These are phyloP conservation scores for Schizothecium vesticola DNA, from an alignment of 495 filamentous ascomycete species.

Conservation along the genomic window DNA sequence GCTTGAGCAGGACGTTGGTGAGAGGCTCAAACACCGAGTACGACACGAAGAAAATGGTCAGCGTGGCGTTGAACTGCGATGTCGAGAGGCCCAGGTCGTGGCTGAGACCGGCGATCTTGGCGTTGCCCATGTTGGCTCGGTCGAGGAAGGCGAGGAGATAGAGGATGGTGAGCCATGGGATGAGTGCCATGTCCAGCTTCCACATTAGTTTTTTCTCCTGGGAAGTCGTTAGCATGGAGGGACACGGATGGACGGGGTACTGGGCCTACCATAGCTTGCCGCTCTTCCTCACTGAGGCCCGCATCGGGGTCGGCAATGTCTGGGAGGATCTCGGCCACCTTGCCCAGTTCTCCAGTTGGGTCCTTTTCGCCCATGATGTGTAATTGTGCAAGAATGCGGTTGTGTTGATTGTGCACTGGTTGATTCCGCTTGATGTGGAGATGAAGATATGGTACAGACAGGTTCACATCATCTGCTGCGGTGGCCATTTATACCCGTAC, in stretches of 20 bases:
- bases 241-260: neutral
- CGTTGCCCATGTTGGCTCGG: conserved; percentile 81
- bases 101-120: conserved; percentile 61
- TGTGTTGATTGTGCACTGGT: neutral
- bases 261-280: neutral
- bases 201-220: conserved; percentile 48
- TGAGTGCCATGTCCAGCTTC: conserved; percentile 64
- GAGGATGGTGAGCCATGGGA: conserved; percentile 79
- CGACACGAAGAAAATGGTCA: conserved; percentile 88
- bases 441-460: neutral
- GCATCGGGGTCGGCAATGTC: neutral
- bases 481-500: neutral
- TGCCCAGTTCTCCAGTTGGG: neutral
- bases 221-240: neutral
- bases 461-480: neutral
- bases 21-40: conserved; percentile 83
- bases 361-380: neutral
- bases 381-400: neutral
- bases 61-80: conserved; percentile 67
- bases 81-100: conserved; percentile 38
- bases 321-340: neutral
- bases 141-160: conserved; percentile 85
- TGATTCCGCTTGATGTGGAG: neutral
- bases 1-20: conserved; percentile 84
- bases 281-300: neutral